Conservation (phyloP, 371 early-diverging fungal species). For the Mortierella sp. region DNA sequence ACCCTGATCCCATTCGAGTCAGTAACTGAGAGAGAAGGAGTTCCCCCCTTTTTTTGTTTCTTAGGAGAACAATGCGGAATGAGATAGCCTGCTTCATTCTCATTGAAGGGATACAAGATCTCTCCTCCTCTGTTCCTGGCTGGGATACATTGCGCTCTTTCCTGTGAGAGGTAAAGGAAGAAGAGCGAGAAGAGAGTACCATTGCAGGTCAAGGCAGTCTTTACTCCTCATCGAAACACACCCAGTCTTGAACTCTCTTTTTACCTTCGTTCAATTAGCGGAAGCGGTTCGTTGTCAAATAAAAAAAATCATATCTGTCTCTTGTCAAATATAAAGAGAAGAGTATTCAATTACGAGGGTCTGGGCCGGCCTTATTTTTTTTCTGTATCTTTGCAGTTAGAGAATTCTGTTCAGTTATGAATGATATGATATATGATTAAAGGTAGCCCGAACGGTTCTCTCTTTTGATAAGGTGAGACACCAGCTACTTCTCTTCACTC, state of each 20-base stretch:
- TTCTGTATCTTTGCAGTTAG: conserved; percentile 4
- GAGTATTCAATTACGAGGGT: background rate
- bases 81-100: background rate
- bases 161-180: background rate
- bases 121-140: background rate
- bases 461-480: background rate
- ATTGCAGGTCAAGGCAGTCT: background rate
- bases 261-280: background rate
- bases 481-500: background rate
- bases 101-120: background rate
- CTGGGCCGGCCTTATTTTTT: background rate
- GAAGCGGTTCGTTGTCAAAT: background rate
- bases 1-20: background rate
- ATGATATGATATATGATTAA: too few species aligned
- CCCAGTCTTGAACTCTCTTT: background rate
- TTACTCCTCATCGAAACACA: background rate
- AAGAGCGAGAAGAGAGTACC: background rate
- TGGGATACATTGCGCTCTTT: background rate
- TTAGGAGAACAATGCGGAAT: background rate
- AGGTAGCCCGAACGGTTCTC: conserved; percentile 1
- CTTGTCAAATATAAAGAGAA: background rate
- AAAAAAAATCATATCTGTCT: background rate
- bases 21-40: background rate
- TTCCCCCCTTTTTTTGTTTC: too few species aligned
- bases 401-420: background rate